Base-by-base conservation (phyloP, 768 basidiomycete species). In the Serendipita sp. region DNA sequence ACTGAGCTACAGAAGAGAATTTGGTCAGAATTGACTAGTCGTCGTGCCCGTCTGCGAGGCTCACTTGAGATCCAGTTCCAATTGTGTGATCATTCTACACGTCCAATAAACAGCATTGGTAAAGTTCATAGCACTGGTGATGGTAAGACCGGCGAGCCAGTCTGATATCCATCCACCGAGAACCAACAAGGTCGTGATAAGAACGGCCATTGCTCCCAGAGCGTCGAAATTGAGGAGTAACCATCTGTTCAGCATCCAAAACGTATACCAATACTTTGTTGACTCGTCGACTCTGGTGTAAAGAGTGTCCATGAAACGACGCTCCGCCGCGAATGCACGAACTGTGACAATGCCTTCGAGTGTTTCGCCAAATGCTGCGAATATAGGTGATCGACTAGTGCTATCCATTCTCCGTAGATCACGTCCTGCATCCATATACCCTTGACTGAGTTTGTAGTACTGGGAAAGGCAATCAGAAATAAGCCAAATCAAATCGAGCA, bases 381-480 rank as follows among this genome's bases (percentile, higher is more conserved):
- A 90, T 66, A 91, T 90, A 0, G 91, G 88, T 0, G 87, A 88
- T 10, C 90, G 79, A 0, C 86, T 82, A 68, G 89, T 94, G 1
- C 90, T 89, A 72, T 95, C 93, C 85, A 96, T 90, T 23, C 93
- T 80, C 64, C 91, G 81, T n/a, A 96, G 75, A 69, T 93, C 91
- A 50, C 93, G 81, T 0, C 90, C 88, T 0, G 88, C 88, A 69
- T 84, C 84, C 37, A 76, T 66, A 67, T 74, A 70, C 0, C 62
- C 68, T 37, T 64, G 50, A 3, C 48, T 64, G 8, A 64, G 52
- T 23, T 64, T 58, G 27, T 52, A 64, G 33, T 64, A 64, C 34
- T 45, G 52, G 62, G 33, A 63, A 18, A 23, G 50, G 15, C 16
- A 23, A 6, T 36, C 16, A 29, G 62, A n/a, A 4, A 46, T 16